Base-by-base conservation (phyloP, 2,329 filamentous ascomycete species). In the Ophiostoma sp. region DNA sequence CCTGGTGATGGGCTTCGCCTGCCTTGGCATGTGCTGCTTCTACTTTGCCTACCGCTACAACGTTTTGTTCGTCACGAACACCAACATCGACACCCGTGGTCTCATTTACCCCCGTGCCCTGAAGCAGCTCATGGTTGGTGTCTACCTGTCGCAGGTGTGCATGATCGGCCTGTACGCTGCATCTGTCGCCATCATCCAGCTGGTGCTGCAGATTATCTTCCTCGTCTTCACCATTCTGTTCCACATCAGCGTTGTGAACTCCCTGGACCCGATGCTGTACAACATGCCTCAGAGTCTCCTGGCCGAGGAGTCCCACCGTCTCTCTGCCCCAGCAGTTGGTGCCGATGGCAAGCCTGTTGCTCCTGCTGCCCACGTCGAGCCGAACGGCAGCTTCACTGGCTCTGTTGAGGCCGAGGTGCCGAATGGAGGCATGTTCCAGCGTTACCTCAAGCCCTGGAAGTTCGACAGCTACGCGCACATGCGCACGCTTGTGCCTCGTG, bases 21-120 rank as follows among this genome's bases (percentile, higher is more conserved):
- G 89, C 3, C 81, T 94, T 60, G 93, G 90, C 52, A 86, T 97
- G 73, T 86, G 83, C 54, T 81, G 96, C 68, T 93, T 96, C 82
- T 96, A 96, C 79, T 84, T 93, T 68, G 91, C 92, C 68, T 97
- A 93, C 81, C 87, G 91, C 41, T 96, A 97, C 84, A 94, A 95
- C 80, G 79, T 97, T 68, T 83, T 97, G 31, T 97, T 92, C 77
- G 92, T 96, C 17, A 89, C 88, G 64, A 90, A 93, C 75, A 86
- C 91, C 17, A 83, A 88, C 72, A 89, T 97, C 73, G 94, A 98
- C 77, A 97, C 93, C 44, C 93, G 93, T 76, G 95, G 95, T 67
- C 87, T 94, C n/a, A 89, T 93, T 76, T 98, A 97, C 77, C 90
- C 93, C 1, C 90, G 93, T 39, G 94, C 93, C 11, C 84, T 98